Percentiles rank a stretch among this genome's conserved stretches.
Evolutionary conservation across 2,329 filamentous ascomycete species (phyloP).

Genomic region (Aureobasidium sp.): DNA sequence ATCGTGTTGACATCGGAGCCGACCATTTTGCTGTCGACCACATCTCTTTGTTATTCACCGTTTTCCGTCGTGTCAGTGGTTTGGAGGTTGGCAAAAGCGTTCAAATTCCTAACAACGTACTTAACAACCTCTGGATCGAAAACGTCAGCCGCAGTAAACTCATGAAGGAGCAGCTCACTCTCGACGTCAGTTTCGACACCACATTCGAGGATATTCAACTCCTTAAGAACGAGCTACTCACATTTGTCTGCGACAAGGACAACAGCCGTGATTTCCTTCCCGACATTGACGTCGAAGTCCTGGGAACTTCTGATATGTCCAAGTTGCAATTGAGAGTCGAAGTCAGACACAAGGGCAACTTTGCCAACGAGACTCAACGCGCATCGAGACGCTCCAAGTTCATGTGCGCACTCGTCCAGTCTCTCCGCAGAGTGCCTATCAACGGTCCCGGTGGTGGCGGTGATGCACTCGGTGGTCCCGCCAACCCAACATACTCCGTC

Average conservation of each 20-base stretch:
- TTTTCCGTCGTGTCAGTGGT: conserved; percentile 77
- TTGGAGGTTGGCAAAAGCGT: conserved; percentile 58
- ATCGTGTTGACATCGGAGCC: conserved; percentile 74
- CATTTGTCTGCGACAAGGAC: conserved; percentile 74
- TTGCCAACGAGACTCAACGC: conserved; percentile 67
- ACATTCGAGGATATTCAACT: conserved; percentile 83
- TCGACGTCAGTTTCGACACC: conserved; percentile 81
- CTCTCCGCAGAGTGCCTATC: conserved; percentile 81
- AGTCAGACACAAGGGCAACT: conserved; percentile 73
- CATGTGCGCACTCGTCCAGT: conserved; percentile 84
- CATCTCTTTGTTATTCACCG: conserved; percentile 87
- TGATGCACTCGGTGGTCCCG: conserved; percentile 51
- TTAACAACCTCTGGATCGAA: conserved; percentile 92
- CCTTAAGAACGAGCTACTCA: conserved; percentile 74
- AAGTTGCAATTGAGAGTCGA: conserved; percentile 77
- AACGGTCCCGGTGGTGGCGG: conserved; percentile 68
- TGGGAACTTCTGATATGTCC: conserved; percentile 75
- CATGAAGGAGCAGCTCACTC: conserved; percentile 77
- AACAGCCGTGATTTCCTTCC: conserved; percentile 88
- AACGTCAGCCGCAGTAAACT: conserved; percentile 86
- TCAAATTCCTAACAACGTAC: conserved; percentile 81
- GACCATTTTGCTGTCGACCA: conserved; percentile 78
- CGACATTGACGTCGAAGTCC: conserved; percentile 71
- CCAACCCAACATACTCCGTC: conserved; percentile 79
- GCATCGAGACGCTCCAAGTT: conserved; percentile 84